These are phyloP conservation scores for Babesia microti DNA, from an alignment of 169 alveolate species.

Conservation along the genomic window DNA sequence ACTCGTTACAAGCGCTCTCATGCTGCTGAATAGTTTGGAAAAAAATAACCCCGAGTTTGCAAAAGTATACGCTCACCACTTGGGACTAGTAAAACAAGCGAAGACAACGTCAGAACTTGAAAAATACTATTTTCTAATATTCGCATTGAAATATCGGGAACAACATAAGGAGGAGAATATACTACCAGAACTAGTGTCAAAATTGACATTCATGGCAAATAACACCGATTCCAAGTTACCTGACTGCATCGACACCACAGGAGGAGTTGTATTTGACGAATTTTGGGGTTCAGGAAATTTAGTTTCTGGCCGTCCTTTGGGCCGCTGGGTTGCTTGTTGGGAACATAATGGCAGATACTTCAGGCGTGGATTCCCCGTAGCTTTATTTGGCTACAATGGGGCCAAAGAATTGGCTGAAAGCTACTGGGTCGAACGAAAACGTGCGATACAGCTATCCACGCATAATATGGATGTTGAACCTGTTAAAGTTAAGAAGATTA, in stretches of 20 bases:
- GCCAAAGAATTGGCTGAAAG: slow-evolving; percentile 55
- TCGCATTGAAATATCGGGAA: slow-evolving; percentile 3
- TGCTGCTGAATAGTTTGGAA: too few species aligned
- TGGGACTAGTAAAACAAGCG: background rate
- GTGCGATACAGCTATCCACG: slow-evolving; percentile 38
- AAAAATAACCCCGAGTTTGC: too few species aligned
- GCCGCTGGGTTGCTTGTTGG: slow-evolving; percentile 59
- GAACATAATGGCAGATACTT: slow-evolving; percentile 41
- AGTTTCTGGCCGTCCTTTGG: slow-evolving; percentile 44
- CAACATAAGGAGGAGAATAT: background rate
- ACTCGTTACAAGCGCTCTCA: too few species aligned
- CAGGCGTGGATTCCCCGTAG: slow-evolving; percentile 38
- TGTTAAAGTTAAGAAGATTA: background rate
- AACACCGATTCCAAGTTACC: too few species aligned
- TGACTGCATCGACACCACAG: slow-evolving; percentile 7
- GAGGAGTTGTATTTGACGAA: slow-evolving; percentile 45
- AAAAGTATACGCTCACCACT: too few species aligned
- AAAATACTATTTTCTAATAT: background rate
- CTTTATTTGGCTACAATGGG: slow-evolving; percentile 40
- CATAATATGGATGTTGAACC: slow-evolving; percentile 5
- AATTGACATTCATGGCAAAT: too few species aligned
- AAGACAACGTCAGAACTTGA: background rate
- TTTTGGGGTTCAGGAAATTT: too few species aligned
- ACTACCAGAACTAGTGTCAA: slow-evolving; percentile 2
- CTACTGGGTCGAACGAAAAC: slow-evolving; percentile 42